Conservation (phyloP, 2,329 filamentous ascomycete species). For the Zasmidium cellare region DNA sequence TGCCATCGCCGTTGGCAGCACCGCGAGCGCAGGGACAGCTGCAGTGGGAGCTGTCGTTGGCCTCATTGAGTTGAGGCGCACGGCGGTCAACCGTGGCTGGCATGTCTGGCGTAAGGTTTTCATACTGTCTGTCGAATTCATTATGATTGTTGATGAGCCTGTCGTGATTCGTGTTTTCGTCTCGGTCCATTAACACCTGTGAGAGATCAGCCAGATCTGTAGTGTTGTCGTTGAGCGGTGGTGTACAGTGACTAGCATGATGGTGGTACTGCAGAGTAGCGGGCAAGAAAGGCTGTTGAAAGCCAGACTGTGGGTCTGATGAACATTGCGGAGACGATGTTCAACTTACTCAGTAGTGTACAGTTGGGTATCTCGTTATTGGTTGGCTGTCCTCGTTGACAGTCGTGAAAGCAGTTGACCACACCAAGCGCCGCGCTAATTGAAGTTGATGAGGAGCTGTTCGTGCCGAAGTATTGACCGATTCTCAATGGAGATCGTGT, state of each 20-base stretch:
- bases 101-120: neutral
- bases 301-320: neutral
- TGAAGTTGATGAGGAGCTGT: neutral
- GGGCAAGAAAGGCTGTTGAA: too few relatives aligned
- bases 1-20: neutral
- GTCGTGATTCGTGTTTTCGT: neutral
- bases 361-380: neutral
- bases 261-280: too few relatives aligned
- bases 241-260: too few relatives aligned
- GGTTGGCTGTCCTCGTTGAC: neutral
- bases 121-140: neutral
- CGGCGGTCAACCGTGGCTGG: constrained; percentile 4
- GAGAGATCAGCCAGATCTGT: neutral
- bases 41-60: constrained; percentile 7
- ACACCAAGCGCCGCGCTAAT: neutral
- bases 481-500: neutral
- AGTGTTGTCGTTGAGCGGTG: neutral
- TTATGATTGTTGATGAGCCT: neutral
- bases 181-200: neutral
- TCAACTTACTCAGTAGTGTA: neutral
- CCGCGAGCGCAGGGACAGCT: constrained; percentile 4
- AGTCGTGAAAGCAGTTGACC: neutral
- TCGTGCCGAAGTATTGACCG: neutral
- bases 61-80: constrained; percentile 8
- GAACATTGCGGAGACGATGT: neutral